These are phyloP conservation scores for Capronia americana DNA, from an alignment of 2,329 filamentous ascomycete genomes.

Conservation along the genomic window DNA sequence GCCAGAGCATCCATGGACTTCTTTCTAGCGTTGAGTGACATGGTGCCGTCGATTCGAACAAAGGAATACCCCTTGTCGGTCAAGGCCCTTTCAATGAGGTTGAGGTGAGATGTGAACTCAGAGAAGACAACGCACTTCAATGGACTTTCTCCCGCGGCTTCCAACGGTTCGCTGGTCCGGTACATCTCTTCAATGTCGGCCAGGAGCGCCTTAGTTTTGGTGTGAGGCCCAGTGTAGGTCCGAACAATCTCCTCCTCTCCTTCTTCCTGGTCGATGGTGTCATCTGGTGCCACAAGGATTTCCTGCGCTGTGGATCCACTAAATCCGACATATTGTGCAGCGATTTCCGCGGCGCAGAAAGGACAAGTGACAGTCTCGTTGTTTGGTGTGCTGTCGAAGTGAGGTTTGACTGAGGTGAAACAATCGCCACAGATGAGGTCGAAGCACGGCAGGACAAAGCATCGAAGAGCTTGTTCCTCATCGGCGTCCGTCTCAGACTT, in stretches of 20 bases:
- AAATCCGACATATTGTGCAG: conserved; percentile 71
- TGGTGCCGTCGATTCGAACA: conserved; percentile 87
- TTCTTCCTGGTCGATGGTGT: conserved; percentile 56
- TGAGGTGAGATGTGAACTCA: conserved; percentile 92
- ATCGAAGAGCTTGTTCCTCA: conserved; percentile 63
- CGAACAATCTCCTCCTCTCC: conserved; percentile 40
- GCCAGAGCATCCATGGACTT: conserved; percentile 79
- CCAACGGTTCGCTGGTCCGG: conserved; percentile 61
- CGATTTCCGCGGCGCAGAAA: conserved; percentile 70
- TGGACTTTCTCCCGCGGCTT: conserved; percentile 69
- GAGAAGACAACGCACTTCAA: conserved; percentile 96
- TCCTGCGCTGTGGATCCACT: conserved; percentile 62
- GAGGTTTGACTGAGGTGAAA: conserved; percentile 65
- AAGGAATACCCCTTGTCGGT: conserved; percentile 70
- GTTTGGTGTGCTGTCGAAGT: conserved; percentile 56
- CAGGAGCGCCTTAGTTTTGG: conserved; percentile 85
- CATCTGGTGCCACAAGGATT: conserved; percentile 61
- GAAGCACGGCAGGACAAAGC: conserved; percentile 84
- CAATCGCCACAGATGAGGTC: conserved; percentile 83
- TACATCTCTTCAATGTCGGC: conserved; percentile 72
- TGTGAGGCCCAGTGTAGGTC: conserved; percentile 82
- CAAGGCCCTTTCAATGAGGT: conserved; percentile 86
- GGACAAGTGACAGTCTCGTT: conserved; percentile 65
- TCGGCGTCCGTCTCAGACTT: conserved; percentile 62
- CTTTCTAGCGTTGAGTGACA: conserved; percentile 76